phyloP scores from a whole-genome alignment of 768 basidiomycete genomes.

The Suillus variegatus region DNA sequence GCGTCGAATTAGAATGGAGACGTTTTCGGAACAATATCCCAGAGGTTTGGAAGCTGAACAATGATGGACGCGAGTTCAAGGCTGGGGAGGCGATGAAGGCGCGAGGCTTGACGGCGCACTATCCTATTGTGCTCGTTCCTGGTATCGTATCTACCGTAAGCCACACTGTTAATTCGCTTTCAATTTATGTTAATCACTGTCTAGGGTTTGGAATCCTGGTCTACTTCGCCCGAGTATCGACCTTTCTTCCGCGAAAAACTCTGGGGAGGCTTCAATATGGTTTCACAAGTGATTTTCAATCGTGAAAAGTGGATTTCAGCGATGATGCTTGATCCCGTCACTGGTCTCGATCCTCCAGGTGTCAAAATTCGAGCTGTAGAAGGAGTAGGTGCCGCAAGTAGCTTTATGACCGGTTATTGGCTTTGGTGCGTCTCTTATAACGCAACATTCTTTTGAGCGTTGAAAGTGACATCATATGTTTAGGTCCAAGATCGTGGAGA shows the following conservation, averaged over 20 bases:
- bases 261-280: conserved; percentile 80
- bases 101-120: conserved; percentile 63
- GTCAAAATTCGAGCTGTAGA: conserved; percentile 90
- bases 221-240: conserved; percentile 81
- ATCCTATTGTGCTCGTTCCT: conserved; percentile 86
- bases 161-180: conserved; percentile 9
- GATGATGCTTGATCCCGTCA: conserved; percentile 88
- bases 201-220: conserved; percentile 91
- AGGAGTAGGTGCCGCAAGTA: conserved; percentile 88
- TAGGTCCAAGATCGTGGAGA: conserved; percentile 92
- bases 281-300: conserved; percentile 81
- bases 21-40: conserved; percentile 68
- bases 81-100: conserved; percentile 69
- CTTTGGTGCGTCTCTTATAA: conserved; percentile 60
- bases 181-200: background rate
- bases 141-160: conserved; percentile 86
- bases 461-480: background rate
- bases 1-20: conserved; percentile 72
- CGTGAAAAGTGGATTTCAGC: conserved; percentile 88
- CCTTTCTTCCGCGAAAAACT: conserved; percentile 90
- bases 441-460: background rate
- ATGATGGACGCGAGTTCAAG: conserved; percentile 78
- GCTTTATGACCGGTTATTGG: conserved; percentile 91
- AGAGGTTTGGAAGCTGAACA: conserved; percentile 80
- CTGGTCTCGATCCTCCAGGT: conserved; percentile 86